These are phyloP conservation scores for Blechomonas ayalai DNA, from an alignment of 208 protist species.

Conservation along the genomic window DNA sequence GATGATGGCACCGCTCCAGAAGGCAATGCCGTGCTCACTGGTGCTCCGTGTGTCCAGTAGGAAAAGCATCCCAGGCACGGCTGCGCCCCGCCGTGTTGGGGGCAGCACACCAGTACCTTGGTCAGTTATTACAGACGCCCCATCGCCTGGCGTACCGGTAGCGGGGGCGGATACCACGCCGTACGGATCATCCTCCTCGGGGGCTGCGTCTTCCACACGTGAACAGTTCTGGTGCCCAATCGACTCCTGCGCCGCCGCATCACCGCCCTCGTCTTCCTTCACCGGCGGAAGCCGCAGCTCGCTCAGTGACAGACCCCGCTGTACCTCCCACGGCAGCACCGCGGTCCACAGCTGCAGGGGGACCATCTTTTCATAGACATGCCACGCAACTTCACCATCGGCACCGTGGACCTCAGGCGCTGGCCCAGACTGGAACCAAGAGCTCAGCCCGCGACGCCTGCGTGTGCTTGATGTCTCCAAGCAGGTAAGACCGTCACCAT, in stretches of 20 bases:
- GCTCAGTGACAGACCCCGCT: constrained; percentile 70
- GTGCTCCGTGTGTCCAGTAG: constrained; percentile 21
- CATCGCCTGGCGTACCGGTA: neutral
- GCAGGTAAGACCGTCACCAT: too few species aligned
- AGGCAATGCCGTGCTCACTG: constrained; percentile 25
- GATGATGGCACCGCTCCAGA: constrained; percentile 81
- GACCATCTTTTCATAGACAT: constrained; percentile 19
- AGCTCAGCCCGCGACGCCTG: too few species aligned
- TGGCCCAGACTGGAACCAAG: neutral
- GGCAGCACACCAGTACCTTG: too few species aligned
- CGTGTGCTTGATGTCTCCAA: too few species aligned
- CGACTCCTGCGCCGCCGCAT: neutral
- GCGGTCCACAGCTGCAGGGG: constrained; percentile 72
- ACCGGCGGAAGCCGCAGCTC: constrained; percentile 18
- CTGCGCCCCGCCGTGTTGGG: too few species aligned
- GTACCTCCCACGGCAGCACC: constrained; percentile 82
- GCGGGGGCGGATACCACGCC: constrained; percentile 38
- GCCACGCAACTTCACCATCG: too few species aligned
- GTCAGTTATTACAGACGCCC: too few species aligned
- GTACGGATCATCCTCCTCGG: constrained; percentile 45
- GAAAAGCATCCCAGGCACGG: constrained; percentile 51
- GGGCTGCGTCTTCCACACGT: constrained; percentile 1
- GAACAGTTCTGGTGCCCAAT: constrained; percentile 1
- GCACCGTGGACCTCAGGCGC: too few species aligned
- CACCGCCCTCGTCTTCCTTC: neutral